phyloP scores from a whole-genome alignment of 306 rosid species.

The Glycine tomentella region DNA sequence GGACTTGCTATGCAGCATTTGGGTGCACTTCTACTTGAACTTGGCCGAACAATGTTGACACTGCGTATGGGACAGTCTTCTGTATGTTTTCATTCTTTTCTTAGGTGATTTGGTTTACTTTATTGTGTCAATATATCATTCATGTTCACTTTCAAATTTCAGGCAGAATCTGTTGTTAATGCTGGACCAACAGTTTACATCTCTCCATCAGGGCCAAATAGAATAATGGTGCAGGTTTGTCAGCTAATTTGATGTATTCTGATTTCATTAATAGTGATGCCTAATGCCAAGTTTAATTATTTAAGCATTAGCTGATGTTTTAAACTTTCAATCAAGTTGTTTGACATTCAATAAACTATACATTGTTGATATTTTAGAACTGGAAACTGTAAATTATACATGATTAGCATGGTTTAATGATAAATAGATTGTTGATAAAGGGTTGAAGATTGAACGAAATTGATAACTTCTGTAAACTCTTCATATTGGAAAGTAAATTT shows the following conservation, averaged over 20 bases:
- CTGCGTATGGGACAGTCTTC: constrained; percentile 87
- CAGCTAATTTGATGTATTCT: constrained; percentile 32
- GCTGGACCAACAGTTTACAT: constrained; percentile 98
- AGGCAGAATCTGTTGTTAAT: constrained; percentile 85
- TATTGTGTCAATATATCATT: constrained; percentile 37
- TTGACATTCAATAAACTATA: constrained; percentile 24
- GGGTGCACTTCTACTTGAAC: constrained; percentile 94
- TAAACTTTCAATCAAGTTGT: neutral
- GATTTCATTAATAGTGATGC: constrained; percentile 4
- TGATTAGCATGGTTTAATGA: constrained; percentile 7
- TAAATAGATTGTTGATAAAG: constrained; percentile 35
- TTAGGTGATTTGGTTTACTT: constrained; percentile 37
- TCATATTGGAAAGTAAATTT: neutral
- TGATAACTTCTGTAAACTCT: neutral
- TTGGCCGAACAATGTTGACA: constrained; percentile 95
- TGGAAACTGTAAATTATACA: constrained; percentile 32
- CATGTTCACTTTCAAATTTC: constrained; percentile 46
- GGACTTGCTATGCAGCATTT: constrained; percentile 91
- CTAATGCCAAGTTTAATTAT: constrained; percentile 7
- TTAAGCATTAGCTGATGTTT: constrained; percentile 2
- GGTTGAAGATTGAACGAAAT: constrained; percentile 29
- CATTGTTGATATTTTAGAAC: constrained; percentile 20
- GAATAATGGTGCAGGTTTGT: constrained; percentile 98
- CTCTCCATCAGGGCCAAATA: constrained; percentile 95
- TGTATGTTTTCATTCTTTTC: constrained; percentile 63